Evolutionary conservation across 139 green algal genomes (phyloP).

Genomic region (Dunaliella sp.): DNA sequence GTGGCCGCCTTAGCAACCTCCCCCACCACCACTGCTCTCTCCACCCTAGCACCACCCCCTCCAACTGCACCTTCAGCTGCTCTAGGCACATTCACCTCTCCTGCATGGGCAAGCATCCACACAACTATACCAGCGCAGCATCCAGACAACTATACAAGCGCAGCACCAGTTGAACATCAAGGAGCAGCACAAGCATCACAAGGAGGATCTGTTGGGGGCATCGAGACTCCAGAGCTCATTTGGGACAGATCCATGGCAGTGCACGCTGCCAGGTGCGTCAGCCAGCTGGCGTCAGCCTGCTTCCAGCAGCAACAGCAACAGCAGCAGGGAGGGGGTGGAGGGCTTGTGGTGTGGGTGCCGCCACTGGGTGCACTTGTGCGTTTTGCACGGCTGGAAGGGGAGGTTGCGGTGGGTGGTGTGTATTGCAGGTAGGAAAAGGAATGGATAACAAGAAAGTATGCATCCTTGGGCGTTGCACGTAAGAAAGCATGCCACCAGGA

Average conservation of each 20-base stretch:
- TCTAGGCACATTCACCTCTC: too few species aligned
- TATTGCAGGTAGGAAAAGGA: conserved; percentile 76
- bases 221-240: conserved; percentile 81
- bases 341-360: conserved; percentile 47
- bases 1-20: conserved; percentile 58
- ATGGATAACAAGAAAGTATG: too few species aligned
- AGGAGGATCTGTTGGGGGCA: too few species aligned
- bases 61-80: background rate
- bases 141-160: too few species aligned
- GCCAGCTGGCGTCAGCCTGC: conserved; percentile 36
- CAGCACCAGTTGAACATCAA: too few species aligned
- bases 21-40: conserved; percentile 18
- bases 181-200: too few species aligned
- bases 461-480: too few species aligned
- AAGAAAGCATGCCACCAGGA: too few species aligned
- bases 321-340: too few species aligned
- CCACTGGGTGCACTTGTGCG: conserved; percentile 43
- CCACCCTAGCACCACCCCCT: background rate
- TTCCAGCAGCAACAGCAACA: conserved; percentile 2
- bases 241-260: conserved; percentile 70
- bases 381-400: conserved; percentile 55
- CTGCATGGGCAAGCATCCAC: too few species aligned
- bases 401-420: conserved; percentile 81
- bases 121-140: too few species aligned
- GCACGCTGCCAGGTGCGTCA: conserved; percentile 49